Evolutionary conservation across 352 stramenopile species (phyloP), one percentile per base, ranked within the genome.

Genomic region (Pythium dissimile): DNA sequence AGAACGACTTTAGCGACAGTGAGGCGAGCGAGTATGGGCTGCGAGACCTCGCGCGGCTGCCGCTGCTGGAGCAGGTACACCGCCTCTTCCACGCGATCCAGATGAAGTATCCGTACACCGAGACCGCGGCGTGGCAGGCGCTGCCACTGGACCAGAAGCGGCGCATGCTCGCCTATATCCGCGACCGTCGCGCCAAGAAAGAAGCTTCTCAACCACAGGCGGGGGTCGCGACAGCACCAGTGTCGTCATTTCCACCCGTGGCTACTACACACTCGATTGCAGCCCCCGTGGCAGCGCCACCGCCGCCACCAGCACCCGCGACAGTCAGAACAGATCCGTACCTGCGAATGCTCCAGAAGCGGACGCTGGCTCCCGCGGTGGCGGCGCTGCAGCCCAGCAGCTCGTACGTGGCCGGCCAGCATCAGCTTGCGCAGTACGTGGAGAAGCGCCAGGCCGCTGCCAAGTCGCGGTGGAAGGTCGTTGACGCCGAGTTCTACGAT

Each of bases 41-140:
- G 18, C 59, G 74, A 24, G 80, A 80, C 41, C 70, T 94, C 37
- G 73, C 69, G 32, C 59, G 62, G 26, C 71, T 94, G 27, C 85
- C 85, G 35, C 73, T 94, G 44, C 62, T 93, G 53, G 85, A 94
- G 63, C 85, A 92, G 53, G 81, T 94, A 41, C 85, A 94, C 60
- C 77, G 85, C 0, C 66, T 94, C 8, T 89, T 92, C 54, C 82
- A 94, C 61, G 85, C 85, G 28, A 94, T 94, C 46, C 73, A 92
- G 64, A 64, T 73, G 44, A 69, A 82, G 43, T 94, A 94, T 49
- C 83, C 83, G 18, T 94, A 94, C 67, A 89, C 81, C 45, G 79
- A 93, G 77, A 94, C 85, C 32, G 61, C 64, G 16, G 80, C 81
- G 46, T 94, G 85, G 85, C 90, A 80, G 69, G 70, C 60, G 26